Conservation (phyloP, 2,329 filamentous ascomycete species). For the Sporothrix globosa region DNA sequence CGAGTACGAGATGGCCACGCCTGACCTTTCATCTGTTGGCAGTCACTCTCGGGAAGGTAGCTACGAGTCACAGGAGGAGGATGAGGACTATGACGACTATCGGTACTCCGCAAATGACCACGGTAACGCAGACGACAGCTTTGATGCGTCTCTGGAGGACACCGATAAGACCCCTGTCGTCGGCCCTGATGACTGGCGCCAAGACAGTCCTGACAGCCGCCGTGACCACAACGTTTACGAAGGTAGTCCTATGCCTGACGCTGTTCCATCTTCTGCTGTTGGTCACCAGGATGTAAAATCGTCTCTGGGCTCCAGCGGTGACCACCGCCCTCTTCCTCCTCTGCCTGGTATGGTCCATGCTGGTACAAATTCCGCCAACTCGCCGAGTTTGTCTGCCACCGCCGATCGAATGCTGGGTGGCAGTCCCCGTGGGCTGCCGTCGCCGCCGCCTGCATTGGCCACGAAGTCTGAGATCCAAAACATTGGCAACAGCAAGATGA, state of each 20-base stretch:
- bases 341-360: conserved; percentile 66
- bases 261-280: conserved; percentile 51
- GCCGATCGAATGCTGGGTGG: conserved; percentile 69
- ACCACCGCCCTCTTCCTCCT: conserved; percentile 83
- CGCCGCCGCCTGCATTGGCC: conserved; percentile 69
- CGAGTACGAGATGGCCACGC: conserved; percentile 97
- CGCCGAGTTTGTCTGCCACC: conserved; percentile 67
- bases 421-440: conserved; percentile 67
- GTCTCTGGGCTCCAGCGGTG: conserved; percentile 75
- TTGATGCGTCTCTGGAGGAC: conserved; percentile 92
- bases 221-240: conserved; percentile 68
- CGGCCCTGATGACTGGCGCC: conserved; percentile 94
- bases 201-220: conserved; percentile 58
- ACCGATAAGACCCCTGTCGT: conserved; percentile 97
- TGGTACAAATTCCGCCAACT: conserved; percentile 57
- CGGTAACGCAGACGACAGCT: conserved; percentile 78
- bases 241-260: conserved; percentile 68
- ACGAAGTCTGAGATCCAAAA: conserved; percentile 79
- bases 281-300: conserved; percentile 66
- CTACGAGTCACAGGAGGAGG: conserved; percentile 80
- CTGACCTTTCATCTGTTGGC: conserved; percentile 88
- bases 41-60: conserved; percentile 91
- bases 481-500: conserved; percentile 75
- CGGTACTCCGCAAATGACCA: conserved; percentile 59
- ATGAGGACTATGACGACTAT: conserved; percentile 66